phyloP scores from a whole-genome alignment of 106 monocot species.

The Allium sativum region DNA sequence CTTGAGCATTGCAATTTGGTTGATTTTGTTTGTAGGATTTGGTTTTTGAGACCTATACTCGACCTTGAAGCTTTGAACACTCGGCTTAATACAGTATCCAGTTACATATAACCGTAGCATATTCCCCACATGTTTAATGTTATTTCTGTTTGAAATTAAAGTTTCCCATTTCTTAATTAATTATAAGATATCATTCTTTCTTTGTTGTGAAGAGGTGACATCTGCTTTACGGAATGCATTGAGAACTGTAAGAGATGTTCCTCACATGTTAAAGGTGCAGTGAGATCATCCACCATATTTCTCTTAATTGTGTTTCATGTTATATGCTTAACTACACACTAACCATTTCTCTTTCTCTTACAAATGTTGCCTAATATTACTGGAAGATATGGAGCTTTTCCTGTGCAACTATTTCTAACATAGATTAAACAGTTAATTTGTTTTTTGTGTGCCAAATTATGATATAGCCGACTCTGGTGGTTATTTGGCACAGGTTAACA shows the following conservation, averaged over 20 bases:
- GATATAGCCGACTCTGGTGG: too few species aligned
- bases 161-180: conserved; percentile 16
- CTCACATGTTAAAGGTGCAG: conserved; percentile 65
- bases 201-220: conserved; percentile 76
- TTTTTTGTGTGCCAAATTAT: too few species aligned
- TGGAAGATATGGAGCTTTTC: background rate
- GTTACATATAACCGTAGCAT: conserved; percentile 1
- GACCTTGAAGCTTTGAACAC: conserved; percentile 60
- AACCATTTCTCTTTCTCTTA: background rate
- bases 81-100: conserved; percentile 89
- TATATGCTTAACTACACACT: background rate
- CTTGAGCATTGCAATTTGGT: background rate
- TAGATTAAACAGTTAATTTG: too few species aligned
- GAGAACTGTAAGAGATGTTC: conserved; percentile 71
- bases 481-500: too few species aligned
- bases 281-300: background rate
- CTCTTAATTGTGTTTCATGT: background rate
- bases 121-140: too few species aligned
- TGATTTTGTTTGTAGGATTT: conserved; percentile 30
- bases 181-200: conserved; percentile 79
- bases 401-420: too few species aligned
- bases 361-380: background rate
- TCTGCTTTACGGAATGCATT: conserved; percentile 75
- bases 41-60: conserved; percentile 83
- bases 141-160: too few species aligned